Base-by-base conservation (phyloP, 2,329 filamentous ascomycete genomes). In the Talaromyces islandicus region DNA sequence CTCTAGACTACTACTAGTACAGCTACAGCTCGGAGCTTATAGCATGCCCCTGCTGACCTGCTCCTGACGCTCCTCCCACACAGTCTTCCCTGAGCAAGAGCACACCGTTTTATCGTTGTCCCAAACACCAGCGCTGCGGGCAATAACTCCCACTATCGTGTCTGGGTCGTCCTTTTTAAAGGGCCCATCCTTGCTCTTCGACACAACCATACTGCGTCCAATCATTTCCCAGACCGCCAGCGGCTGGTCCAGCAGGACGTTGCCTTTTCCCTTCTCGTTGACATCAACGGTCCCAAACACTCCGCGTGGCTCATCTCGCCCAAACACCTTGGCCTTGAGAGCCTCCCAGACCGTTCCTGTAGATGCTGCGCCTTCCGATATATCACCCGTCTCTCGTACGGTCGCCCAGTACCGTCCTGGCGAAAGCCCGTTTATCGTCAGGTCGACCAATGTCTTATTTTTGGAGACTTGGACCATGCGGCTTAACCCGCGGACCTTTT, bases 71-170 rank as follows among this genome's bases (percentile, higher is more conserved):
- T 99, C 94, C 76, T 99, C 90, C 94, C 94, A 99, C 11, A 99
- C 85, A 60, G 92, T 97, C 85, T 97, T 97, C 4, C 94, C 94
- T 41, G 92, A 96, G 76, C 94, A 99, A 54, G 92, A 96, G 75
- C 94, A 99, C 6, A 99, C 93, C 52, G 90, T 96, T 83, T 97
- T 99, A 73, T 97, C 91, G 69, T 99, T 96, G 74, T 97, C 93
- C 94, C 94, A 99, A 63, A 96, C 89, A n/a, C 94, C 94, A 17
- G 94, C 93, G 75, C 92, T 97, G 71, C 94, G 83, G 54, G 94
- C 94, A 77, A 99, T 91, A 56, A 99, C 92, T 9, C 94, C 94
- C 2, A 96, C 90, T 56, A 97, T 80, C 21, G 92, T 96, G 73
- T 95, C 86, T 59, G 87, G 83, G 71, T 96, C 90, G 66, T 96